Evolutionary conservation across 2,329 filamentous ascomycete species (phyloP), one percentile per base, ranked within the genome.

Genomic region (Trichoderma afroharzianum): DNA sequence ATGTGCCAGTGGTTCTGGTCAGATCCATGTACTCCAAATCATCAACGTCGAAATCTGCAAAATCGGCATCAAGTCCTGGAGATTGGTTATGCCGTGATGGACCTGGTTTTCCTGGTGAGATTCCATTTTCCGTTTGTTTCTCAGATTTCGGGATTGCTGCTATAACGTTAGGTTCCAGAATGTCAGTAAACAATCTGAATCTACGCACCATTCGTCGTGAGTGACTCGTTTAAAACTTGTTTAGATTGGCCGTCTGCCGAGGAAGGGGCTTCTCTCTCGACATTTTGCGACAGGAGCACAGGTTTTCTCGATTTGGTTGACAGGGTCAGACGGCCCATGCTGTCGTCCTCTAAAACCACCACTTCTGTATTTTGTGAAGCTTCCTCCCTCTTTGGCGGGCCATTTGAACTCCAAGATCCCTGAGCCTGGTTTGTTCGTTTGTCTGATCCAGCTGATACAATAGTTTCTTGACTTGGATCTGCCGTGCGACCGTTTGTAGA

Each of bases 261-360:
- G 11, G 76, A 74, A 2, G 85, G 85, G 0, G 83, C 84, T 11
- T 82, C 80, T 55, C 84, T 79, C 63, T 82, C 83, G 62, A 83
- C 79, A 72, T 81, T 80, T 58, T 80, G 83, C 9, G 83, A 79
- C 26, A 85, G 73, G 30, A 87, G 81, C 32, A 81, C 82, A 6
- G 83, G 83, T 71, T 82, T 85, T 73, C 82, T 87, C 6, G 82
- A 78, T 73, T 80, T 83, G n/a, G 81, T 79, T 58, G 79, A 83
- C 7, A 83, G 82, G 15, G 81, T 81, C 63, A 86, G 76, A 61
- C 81, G 81, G 32, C 83, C 84, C 85, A 88, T 88, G 53, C 73
- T 80, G 72, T 77, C 78, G 72, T 78, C 76, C 71, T 73, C 77
- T 47, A 73, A 63, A 57, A 72, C 76, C 72, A 76, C 75, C 75